Conservation (phyloP, 495 filamentous ascomycete genomes). For the Glarea lozoyensis region DNA sequence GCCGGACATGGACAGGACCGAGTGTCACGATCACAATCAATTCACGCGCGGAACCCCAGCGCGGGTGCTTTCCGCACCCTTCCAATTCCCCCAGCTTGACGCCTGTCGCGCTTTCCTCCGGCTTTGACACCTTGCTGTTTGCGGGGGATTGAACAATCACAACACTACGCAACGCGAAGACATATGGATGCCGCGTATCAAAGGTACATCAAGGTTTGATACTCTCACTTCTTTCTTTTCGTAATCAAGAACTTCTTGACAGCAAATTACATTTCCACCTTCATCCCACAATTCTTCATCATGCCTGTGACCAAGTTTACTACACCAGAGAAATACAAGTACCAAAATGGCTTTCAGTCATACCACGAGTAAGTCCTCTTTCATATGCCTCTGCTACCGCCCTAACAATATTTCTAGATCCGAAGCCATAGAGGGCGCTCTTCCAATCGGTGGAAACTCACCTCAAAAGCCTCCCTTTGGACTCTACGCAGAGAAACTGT, state of each 20-base stretch:
- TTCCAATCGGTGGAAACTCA: constrained; percentile 64
- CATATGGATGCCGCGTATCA: too few species aligned
- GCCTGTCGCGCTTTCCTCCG: too few species aligned
- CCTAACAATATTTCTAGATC: constrained; percentile 25
- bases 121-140: too few species aligned
- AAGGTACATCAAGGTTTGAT: too few species aligned
- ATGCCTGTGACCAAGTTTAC: constrained; percentile 52
- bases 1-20: too few species aligned
- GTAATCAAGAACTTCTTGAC: too few species aligned
- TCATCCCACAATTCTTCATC: not conserved
- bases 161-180: too few species aligned
- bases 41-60: too few species aligned
- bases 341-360: constrained; percentile 58
- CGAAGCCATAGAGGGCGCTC: constrained; percentile 36
- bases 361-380: constrained; percentile 47
- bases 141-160: too few species aligned
- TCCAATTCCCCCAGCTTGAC: too few species aligned
- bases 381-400: not conserved
- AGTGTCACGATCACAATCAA: too few species aligned
- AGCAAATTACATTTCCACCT: not conserved
- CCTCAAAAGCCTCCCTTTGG: constrained; percentile 81
- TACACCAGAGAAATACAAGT: constrained; percentile 52
- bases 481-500: constrained; percentile 88
- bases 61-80: too few species aligned
- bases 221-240: not conserved